Base-by-base conservation (phyloP, 257 asterid genomes). In the Petunia axillaris region DNA sequence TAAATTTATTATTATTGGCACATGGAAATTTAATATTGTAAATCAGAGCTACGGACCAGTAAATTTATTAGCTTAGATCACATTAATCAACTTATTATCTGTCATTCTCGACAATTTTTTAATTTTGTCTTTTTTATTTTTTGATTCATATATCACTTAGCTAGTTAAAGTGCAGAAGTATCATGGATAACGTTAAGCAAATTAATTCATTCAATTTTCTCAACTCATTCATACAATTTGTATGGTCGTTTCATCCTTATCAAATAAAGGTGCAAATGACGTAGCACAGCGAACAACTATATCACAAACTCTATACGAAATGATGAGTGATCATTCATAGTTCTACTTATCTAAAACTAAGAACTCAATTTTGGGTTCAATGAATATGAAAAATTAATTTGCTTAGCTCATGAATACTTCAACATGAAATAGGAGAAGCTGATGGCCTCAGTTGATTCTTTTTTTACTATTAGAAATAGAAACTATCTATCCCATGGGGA, bases 51-150 rank as follows among this genome's bases (percentile, higher is more conserved):
- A 70, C 25, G 10, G 41, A 38, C 48, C 35, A 37, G 71, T 38
- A 64, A 11, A 64, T 38, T 9, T 63, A 11, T 13, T 64, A 10
- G 36, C 46, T 48, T 48, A 35, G 10, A 71, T 71, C 46, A 50
- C 77, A 71, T 35, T 71, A 71, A 48, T 71, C 25, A 36, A 5
- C 36, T 70, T 48, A 11, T 70, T 48, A 11, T 71, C 57, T 48
- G 40, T 1, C 43, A 8, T 6, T 62, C 41, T 62, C 41, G 8
- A 16, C 37, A 60, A 25, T 16, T 8, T 60, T 13, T 2, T 64
- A 4, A 8, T 71, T 11, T 48, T 44, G 16, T 16, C 25, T 70
- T 9, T 46, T 70, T n/a, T 8, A 15, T 35, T 71, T 35, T 35
- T 11, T 3, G 8, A 2, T 3, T 71, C 60, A 9, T 35, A 10